A percentile compares a stretch with the other conserved stretches of the same genome.
Evolutionary conservation across 257 asterid genomes (phyloP).

Genomic region (Prunella vulgaris): DNA sequence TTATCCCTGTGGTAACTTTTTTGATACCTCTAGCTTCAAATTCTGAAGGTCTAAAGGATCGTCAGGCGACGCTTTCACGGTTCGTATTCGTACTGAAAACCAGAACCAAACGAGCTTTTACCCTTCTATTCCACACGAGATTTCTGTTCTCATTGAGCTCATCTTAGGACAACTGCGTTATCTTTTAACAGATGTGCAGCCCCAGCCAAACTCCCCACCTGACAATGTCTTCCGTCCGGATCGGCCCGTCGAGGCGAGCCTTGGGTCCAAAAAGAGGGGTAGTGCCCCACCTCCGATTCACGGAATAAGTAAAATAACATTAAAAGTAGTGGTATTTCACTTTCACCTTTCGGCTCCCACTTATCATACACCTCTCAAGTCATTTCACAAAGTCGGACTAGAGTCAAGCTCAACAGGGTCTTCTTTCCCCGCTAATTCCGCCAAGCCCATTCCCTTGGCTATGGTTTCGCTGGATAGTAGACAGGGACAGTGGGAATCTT

Average conservation of each 20-base stretch:
- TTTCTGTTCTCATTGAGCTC: conserved; percentile 35
- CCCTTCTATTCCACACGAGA: conserved; percentile 37
- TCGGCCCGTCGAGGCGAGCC: conserved; percentile 48
- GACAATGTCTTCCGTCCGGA: conserved; percentile 57
- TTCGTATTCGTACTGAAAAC: conserved; percentile 30
- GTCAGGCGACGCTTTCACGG: conserved; percentile 53
- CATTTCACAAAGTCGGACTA: conserved; percentile 34
- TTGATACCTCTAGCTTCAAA: conserved; percentile 55
- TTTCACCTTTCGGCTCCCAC: neutral
- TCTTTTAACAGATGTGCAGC: conserved; percentile 55
- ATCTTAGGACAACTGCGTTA: conserved; percentile 44
- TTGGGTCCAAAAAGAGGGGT: conserved; percentile 68
- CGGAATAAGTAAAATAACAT: conserved; percentile 81
- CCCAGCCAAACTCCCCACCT: conserved; percentile 62
- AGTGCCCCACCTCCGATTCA: conserved; percentile 67
- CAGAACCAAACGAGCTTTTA: conserved; percentile 35
- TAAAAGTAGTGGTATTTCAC: conserved; percentile 40
- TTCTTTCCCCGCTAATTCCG: neutral
- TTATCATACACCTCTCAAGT: conserved; percentile 9
- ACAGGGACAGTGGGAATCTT: conserved; percentile 22
- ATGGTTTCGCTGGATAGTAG: no score
- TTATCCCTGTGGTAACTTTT: conserved; percentile 52
- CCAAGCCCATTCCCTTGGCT: neutral
- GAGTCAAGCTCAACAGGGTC: conserved; percentile 50
- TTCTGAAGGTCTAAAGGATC: conserved; percentile 51